A percentile compares a stretch with the other conserved stretches of the same genome.
Conservation (phyloP, 2,329 filamentous ascomycete genomes). For the Talaromyces sp. region DNA sequence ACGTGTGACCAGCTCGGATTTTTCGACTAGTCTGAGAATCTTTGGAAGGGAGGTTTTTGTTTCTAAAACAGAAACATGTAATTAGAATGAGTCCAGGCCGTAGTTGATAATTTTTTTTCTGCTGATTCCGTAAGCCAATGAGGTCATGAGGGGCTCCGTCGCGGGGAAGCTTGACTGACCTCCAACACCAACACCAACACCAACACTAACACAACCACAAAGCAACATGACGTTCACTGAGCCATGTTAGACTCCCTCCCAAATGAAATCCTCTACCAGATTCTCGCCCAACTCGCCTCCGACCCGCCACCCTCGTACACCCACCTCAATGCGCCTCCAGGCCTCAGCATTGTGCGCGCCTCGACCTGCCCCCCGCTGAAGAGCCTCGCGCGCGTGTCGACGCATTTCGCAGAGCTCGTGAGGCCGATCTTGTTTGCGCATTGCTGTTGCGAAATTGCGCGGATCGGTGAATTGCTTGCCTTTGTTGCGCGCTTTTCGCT, state of each 20-base stretch:
- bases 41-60: too few species aligned
- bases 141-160: not conserved
- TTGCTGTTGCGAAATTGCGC: constrained; percentile 34
- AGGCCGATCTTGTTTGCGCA: constrained; percentile 56
- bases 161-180: not conserved
- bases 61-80: too few species aligned
- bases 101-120: too few species aligned
- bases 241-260: constrained; percentile 40
- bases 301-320: constrained; percentile 42
- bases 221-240: not conserved
- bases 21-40: too few species aligned
- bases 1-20: not conserved
- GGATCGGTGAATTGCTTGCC: constrained; percentile 28
- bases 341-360: constrained; percentile 35
- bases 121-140: not conserved
- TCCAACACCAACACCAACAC: not conserved
- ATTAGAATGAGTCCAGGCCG: not conserved
- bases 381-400: constrained; percentile 48
- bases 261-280: constrained; percentile 54
- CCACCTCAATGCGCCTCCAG: constrained; percentile 47
- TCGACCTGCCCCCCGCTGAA: constrained; percentile 47
- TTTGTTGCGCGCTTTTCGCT: constrained; percentile 33
- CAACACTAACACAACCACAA: not conserved
- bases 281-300: constrained; percentile 51
- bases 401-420: constrained; percentile 46